Evolutionary conservation across 2,329 filamentous ascomycete species (phyloP), one percentile per base, ranked within the genome.

Genomic region (Stagonosporopsis vannaccii): DNA sequence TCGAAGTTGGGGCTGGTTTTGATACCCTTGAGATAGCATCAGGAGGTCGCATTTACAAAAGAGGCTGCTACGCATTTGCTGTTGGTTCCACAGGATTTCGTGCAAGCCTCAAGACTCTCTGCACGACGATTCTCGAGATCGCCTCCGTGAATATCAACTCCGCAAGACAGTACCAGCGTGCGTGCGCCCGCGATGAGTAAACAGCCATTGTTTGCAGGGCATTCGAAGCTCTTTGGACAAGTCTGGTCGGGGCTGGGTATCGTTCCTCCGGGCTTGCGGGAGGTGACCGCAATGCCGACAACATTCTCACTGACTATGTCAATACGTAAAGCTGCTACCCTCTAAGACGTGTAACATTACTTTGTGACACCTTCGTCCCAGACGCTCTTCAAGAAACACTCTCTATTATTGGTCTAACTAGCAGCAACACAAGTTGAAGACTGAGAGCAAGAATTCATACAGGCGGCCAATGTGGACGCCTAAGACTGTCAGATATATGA

Each of bases 11-110:
- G 32, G 8, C 30, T 41, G 17, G 42, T 35, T 8, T 53, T 53
- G 28, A 22, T 53, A 9, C 33, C 30, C 11, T 53, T 53, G 20
- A 53, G 42, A 23, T 53, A 53, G 36, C 50, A 53, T 1, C 26
- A 17, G n/a, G 42, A 43, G 11, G 50, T 28, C 3, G 20, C 32
- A 12, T 35, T 33, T 17, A 15, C 19, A 11, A 39, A 49, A 7
- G 39, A 43, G 19, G 48, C 48, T 13, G 49, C 49, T 12, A 52
- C 41, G 17, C 41, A 52, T 25, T 40, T 19, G 20, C 17, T 22
- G 35, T 33, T 35, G 9, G 20, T 17, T n/a, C 28, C 35, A 47
- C 50, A 53, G 4, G 42, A 36, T 42, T 42, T 36, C 9, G 36
- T 45, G 19, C 50, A 53, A 8, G 12, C 22, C 8, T 40, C 25